Evolutionary conservation across 345 rosid genomes (phyloP), one percentile per base, ranked within the genome.

Genomic region (Populus deltoides): DNA sequence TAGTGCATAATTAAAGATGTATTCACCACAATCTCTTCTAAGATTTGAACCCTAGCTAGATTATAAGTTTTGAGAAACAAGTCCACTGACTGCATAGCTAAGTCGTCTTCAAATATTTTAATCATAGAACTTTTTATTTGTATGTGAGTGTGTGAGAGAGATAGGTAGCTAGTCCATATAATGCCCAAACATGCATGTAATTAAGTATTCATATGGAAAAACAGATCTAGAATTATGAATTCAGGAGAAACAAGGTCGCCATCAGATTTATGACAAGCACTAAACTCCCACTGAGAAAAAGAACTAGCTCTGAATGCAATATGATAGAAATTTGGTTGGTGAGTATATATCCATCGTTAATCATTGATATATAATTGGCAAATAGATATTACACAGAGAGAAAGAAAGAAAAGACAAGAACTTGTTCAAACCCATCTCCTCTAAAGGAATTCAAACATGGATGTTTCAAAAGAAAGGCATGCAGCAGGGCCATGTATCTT

Each of bases 211-310:
- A 73, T 24, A 38, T 24, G n/a, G 20, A 74, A 13, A 15, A 38
- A 63, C 70, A 68, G 3, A 43, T 13, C 16, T 10, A 70, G 29
- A 59, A 17, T 57, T 38, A 25, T 25, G 24, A 39, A 41, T 8
- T 29, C 39, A 24, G 22, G 49, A 35, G 51, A 49, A 31, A 72
- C 33, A 20, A 68, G 17, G 75, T 75, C 75, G 0, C 67, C 25
- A 80, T 80, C 79, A 75, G 51, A 17, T 51, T 75, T 51, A 51
- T 25, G 10, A 55, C 53, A 12, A 43, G 38, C 79, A 78, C 70
- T 66, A 33, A 83, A 75, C 6, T 63, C 38, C 81, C 78, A 82
- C 81, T 74, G 36, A 36, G 65, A 29, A 62, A 72, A 81, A 55
- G 53, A 22, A 7, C n/a, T n/a, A n/a, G n/a, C n/a, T 29, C 0